phyloP scores from a whole-genome alignment of 1,284 basidiomycete genomes.

The Coniophora puteana region DNA sequence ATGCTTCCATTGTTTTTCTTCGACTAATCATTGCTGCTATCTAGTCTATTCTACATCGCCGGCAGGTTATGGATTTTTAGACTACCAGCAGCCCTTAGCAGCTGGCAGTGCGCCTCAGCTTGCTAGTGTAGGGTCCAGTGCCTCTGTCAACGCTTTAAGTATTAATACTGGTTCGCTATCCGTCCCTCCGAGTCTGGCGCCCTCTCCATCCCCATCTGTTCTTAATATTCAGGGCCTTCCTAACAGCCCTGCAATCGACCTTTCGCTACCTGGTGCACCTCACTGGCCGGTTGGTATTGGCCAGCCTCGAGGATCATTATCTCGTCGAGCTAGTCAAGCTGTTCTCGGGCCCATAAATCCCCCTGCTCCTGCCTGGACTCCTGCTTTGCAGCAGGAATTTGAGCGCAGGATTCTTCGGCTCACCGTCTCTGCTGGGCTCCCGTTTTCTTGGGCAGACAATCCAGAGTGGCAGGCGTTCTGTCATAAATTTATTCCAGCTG shows the following conservation, averaged over 20 bases:
- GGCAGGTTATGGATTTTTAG: not conserved
- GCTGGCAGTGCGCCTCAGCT: not conserved
- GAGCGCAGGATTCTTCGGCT: slow-evolving; percentile 17
- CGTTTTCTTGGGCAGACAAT: slow-evolving; percentile 31
- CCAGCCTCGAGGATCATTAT: not conserved
- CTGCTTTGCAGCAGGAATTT: slow-evolving; percentile 15
- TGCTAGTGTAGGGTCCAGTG: not conserved
- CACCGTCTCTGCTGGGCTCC: slow-evolving; percentile 25
- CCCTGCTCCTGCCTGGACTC: slow-evolving; percentile 1
- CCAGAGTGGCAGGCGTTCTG: slow-evolving; percentile 20
- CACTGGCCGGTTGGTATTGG: not conserved
- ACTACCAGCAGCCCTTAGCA: not conserved
- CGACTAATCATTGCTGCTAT: not conserved
- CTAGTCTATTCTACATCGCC: not conserved
- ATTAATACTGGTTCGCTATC: not conserved
- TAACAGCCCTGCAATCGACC: not conserved
- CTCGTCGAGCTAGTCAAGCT: not conserved
- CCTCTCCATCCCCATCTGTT: not conserved
- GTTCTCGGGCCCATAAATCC: not conserved
- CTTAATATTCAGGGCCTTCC: not conserved
- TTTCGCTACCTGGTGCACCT: not conserved
- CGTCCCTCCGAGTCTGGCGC: not conserved
- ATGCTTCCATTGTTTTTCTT: not conserved
- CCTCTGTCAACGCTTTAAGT: not conserved
- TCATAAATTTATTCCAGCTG: slow-evolving; percentile 20